These are phyloP conservation scores for Alternaria conjuncta DNA, from an alignment of 2,329 filamentous ascomycete genomes.

Conservation along the genomic window DNA sequence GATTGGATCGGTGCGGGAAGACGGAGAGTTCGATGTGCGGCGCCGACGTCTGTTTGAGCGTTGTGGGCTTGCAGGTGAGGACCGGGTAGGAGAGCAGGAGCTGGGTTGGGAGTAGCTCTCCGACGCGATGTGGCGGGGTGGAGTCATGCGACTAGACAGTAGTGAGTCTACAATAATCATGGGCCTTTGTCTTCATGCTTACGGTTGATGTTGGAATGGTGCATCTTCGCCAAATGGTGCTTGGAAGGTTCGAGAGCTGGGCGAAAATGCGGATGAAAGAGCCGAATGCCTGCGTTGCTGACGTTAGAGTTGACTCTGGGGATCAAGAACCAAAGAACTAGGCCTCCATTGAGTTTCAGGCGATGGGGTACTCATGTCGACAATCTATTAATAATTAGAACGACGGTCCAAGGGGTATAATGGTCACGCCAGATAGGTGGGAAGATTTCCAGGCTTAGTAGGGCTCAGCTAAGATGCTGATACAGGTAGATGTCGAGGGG, in stretches of 20 bases:
- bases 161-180: neutral
- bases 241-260: neutral
- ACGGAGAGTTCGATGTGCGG: neutral
- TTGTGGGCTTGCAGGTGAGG: neutral
- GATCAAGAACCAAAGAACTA: neutral
- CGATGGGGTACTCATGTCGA: accelerated
- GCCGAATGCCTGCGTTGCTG: neutral
- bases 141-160: neutral
- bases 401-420: neutral
- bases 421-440: neutral
- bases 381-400: neutral
- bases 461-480: neutral
- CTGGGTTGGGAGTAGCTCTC: neutral
- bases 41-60: neutral
- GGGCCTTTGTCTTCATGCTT: neutral
- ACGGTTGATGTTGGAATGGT: neutral
- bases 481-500: neutral
- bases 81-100: neutral
- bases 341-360: too few relatives aligned
- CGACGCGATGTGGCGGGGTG: neutral
- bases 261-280: neutral
- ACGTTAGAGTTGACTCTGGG: neutral
- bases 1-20: slow-evolving; percentile 1
- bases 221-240: neutral
- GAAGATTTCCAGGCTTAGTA: neutral